Evolutionary conservation across 73 alveolate genomes (phyloP).

Genomic region (Tetrahymena elliotti): DNA sequence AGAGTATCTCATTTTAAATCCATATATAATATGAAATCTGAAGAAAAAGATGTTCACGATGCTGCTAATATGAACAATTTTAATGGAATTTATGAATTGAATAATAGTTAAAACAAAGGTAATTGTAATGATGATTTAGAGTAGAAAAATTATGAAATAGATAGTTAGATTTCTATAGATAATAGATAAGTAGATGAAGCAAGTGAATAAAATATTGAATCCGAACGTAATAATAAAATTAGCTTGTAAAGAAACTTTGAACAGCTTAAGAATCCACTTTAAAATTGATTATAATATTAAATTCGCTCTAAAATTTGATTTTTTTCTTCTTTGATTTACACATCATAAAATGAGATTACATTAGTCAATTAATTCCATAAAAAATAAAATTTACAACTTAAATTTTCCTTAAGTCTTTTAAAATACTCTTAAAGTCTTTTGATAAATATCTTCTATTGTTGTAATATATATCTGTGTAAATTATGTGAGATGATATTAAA

Average conservation of each 20-base stretch:
- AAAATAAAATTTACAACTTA: neutral
- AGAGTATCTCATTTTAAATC: neutral
- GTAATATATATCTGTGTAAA: no score
- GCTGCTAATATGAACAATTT: neutral
- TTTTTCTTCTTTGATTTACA: neutral
- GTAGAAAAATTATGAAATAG: neutral
- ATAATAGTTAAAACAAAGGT: neutral
- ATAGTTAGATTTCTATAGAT: neutral
- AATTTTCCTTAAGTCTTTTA: no score
- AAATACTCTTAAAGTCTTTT: neutral
- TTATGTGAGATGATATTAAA: no score
- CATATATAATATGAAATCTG: neutral
- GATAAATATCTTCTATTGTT: neutral
- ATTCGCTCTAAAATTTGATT: neutral
- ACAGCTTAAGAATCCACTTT: neutral
- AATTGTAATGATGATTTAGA: neutral
- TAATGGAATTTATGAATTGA: neutral
- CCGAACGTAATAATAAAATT: neutral
- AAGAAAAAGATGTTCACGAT: neutral
- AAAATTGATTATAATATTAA: neutral
- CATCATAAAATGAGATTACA: neutral
- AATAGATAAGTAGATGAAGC: neutral
- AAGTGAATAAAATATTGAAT: neutral
- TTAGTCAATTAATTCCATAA: neutral
- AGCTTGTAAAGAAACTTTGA: neutral